A percentile compares a stretch with the other conserved stretches of the same genome.
Conservation (phyloP, 306 rosid genomes). For the Rosa rugosa region DNA sequence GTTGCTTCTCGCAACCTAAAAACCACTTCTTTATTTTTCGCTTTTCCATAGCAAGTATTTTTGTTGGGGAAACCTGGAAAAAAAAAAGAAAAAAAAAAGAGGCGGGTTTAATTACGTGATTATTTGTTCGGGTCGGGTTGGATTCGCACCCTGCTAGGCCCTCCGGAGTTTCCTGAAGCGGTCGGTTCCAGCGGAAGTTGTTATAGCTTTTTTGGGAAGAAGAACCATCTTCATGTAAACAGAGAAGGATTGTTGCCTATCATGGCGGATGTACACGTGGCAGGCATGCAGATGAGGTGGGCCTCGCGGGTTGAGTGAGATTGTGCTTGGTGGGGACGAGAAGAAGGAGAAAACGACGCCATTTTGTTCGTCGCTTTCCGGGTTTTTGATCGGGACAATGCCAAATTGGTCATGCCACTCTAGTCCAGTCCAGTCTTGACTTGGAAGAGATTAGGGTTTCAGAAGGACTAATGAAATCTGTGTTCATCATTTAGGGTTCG, state of each 20-base stretch:
- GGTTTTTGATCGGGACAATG: not conserved
- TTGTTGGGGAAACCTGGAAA: not conserved
- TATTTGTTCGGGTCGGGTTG: not conserved
- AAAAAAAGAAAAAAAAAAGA: not conserved
- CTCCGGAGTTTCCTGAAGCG: not conserved
- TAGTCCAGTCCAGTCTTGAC: not conserved
- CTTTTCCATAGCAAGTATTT: not conserved
- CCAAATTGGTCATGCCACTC: not conserved
- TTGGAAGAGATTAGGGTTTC: not conserved
- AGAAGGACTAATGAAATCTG: not conserved
- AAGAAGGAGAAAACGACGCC: not conserved
- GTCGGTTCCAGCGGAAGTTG: not conserved
- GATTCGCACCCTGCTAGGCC: not conserved
- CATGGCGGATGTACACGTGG: not conserved
- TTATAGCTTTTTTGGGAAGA: not conserved
- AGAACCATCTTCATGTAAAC: not conserved
- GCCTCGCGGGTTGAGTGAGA: not conserved
- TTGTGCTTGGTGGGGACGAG: not conserved
- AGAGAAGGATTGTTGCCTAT: not conserved
- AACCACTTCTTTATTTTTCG: not conserved
- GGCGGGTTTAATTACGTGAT: not conserved
- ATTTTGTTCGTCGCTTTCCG: not conserved
- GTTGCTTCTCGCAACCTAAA: not conserved
- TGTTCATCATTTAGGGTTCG: not conserved
- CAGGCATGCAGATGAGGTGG: slow-evolving; percentile 13